Base-by-base conservation (phyloP, 805 yeast genomes). In the Vanderwaltozyma yarrowii region DNA sequence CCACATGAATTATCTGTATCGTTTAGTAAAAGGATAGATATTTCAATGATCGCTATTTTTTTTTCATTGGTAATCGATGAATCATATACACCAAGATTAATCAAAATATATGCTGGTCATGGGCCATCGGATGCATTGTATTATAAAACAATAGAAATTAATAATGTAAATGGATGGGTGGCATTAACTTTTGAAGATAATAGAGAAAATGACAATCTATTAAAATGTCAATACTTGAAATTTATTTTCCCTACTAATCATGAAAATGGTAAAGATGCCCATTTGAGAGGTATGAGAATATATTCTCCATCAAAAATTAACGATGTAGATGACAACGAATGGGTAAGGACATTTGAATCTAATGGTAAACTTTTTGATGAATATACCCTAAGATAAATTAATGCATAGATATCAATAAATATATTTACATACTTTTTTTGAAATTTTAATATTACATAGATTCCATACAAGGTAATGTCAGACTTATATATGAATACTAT, bases 191-290 rank as follows among this genome's bases (percentile, higher is more conserved):
- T 52, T 37, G 49, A 42, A 21, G 57, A 51, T 23, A 51, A 51
- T 20, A 47, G 53, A 34, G 39, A 39, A 13, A 32, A 35, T 12
- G 60, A 55, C 29, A 33, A 38, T 11, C 39, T 51, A 1, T 39
- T 60, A 25, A 53, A 51, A 28, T 53, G 61, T 33, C 59, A 57
- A 27, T 58, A 49, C 35, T 26, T 60, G 12, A 50, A 52, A 20
- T 35, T 61, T 14, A 45, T 42, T 10, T 56, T 61, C 35, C 61
- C 60, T 9, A 38, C 49, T 1, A 92, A 94, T 50, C 95, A 86
- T 50, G 96, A 88, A 54, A 87, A 85, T 53, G 99, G 99, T 33
- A 92, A 89, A 53, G 99, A 92, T 57, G 80, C 95, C 1, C 97
- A 87, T 56, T 65, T 92, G 10, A 62, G 98, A 33, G 80, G 87